Percentiles rank a stretch among this genome's conserved stretches.
Conservation (phyloP, 225 moss, liverwort and hornwort genomes). For the Pleurozium schreberi region DNA sequence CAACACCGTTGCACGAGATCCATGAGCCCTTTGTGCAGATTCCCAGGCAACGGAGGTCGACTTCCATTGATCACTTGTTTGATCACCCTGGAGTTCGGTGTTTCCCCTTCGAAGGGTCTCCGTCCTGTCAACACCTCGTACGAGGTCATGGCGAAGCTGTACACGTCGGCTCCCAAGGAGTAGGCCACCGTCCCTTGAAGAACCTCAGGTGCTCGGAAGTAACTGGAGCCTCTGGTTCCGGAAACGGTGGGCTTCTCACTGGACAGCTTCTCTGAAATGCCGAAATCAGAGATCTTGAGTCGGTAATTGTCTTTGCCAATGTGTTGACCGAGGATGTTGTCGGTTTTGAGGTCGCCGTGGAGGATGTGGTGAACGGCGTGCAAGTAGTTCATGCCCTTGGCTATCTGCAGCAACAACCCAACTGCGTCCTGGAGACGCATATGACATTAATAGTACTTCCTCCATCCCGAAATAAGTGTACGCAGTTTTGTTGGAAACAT, state of each 20-base stretch:
- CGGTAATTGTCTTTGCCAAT: neutral
- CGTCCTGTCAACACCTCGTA: conserved; percentile 4
- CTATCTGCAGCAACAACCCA: neutral
- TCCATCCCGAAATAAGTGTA: neutral
- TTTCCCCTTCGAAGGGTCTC: neutral
- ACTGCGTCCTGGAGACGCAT: neutral
- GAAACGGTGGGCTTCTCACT: neutral
- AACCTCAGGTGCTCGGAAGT: conserved; percentile 4
- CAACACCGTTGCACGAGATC: neutral
- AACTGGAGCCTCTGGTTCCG: neutral
- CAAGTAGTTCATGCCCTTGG: conserved; percentile 3
- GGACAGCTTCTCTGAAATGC: neutral
- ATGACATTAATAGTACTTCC: neutral
- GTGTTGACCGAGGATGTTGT: neutral
- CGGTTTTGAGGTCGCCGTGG: conserved; percentile 11
- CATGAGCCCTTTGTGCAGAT: neutral
- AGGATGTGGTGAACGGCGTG: neutral
- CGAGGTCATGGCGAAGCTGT: conserved; percentile 13
- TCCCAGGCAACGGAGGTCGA: neutral
- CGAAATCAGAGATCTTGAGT: conserved; percentile 6
- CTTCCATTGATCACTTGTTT: neutral
- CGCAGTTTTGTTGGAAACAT: neutral
- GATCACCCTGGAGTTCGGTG: neutral
- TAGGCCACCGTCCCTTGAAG: neutral
- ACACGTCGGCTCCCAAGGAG: conserved; percentile 4